Evolutionary conservation across 2,329 filamentous ascomycete species (phyloP), one percentile per base, ranked within the genome.

Genomic region (Neofusicoccum laricinum): DNA sequence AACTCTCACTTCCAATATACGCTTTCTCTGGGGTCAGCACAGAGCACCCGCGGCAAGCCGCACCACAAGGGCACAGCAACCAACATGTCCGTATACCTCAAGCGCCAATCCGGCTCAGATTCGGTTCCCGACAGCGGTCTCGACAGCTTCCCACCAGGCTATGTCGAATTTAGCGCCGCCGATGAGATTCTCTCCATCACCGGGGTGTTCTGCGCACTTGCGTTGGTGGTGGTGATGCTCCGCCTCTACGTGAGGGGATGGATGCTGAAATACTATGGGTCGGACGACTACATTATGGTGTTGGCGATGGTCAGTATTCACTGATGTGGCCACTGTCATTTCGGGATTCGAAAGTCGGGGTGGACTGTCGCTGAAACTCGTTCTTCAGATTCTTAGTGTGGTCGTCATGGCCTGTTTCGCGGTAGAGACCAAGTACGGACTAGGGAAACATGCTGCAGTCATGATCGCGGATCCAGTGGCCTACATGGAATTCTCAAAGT

Each of bases 241-340:
- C 77, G 82, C 34, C 69, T 79, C 38, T 83, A 81, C 64, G 83
- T 84, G 30, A 77, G 84, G 11, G 30, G 77, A 2, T 68, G 71
- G 11, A 78, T 85, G 71, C 75, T 85, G 49, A 80, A 78, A 25
- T 80, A 79, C 32, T 74, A 81, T 49, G 82, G 83, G 1, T 68
- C 75, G 25, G 84, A 86, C 73, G 84, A 85, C 68, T 80, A 75
- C 65, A 66, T 79, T 2, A 83, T 84, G 68, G 57, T 79, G 1
- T 64, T 71, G 3, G 77, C 81, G 3, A 74, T 76, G 72, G 74
- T 82, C 67, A 67, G 73, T 64, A n/a, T 43, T 10, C n/a, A 7
- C n/a, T 10, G 17, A 12, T n/a, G 8, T 34, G 19, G 4, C 8
- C 45, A 30, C 25, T 30, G 25, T 30, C 7, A 30, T 7, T 4